Percentiles rank a stretch among this genome's conserved stretches.
Conservation (phyloP, 768 basidiomycete species). For the Strobilomyces echinocephalus region DNA sequence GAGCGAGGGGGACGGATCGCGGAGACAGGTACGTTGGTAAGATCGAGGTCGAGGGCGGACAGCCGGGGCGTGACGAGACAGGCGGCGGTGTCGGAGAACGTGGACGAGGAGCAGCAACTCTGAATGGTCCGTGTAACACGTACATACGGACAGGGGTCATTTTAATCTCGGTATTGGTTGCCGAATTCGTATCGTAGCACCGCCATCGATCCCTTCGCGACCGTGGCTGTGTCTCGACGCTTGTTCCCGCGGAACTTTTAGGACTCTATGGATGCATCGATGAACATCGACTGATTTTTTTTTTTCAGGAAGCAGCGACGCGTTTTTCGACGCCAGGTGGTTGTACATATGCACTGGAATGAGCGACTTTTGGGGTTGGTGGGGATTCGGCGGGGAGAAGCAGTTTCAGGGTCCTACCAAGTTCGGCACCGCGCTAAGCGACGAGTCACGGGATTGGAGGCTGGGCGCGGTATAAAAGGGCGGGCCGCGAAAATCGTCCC, state of each 20-base stretch:
- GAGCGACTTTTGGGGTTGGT: neutral
- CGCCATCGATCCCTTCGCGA: neutral
- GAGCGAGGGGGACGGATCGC: conserved; percentile 66
- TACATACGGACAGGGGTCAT: neutral
- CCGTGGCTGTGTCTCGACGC: neutral
- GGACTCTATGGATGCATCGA: too few species aligned
- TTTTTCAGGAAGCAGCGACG: neutral
- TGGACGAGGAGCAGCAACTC: neutral
- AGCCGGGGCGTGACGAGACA: conserved; percentile 38
- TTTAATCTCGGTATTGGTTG: neutral
- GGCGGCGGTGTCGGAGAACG: conserved; percentile 26
- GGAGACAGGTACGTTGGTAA: conserved; percentile 56
- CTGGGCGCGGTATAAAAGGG: conserved; percentile 30
- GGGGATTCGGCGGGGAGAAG: neutral
- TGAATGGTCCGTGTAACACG: neutral
- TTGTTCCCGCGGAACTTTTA: neutral
- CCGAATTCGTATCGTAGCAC: neutral
- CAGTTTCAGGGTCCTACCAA: neutral
- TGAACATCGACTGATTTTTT: too few species aligned
- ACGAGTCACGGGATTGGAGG: conserved; percentile 25
- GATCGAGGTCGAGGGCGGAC: conserved; percentile 39
- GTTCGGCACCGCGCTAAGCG: conserved; percentile 20
- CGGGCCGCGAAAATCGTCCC: conserved; percentile 15
- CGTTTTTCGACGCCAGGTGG: neutral
- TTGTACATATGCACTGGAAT: neutral